Conservation (phyloP, 1,139 yeast genomes). For the Yamadazyma sp. region DNA sequence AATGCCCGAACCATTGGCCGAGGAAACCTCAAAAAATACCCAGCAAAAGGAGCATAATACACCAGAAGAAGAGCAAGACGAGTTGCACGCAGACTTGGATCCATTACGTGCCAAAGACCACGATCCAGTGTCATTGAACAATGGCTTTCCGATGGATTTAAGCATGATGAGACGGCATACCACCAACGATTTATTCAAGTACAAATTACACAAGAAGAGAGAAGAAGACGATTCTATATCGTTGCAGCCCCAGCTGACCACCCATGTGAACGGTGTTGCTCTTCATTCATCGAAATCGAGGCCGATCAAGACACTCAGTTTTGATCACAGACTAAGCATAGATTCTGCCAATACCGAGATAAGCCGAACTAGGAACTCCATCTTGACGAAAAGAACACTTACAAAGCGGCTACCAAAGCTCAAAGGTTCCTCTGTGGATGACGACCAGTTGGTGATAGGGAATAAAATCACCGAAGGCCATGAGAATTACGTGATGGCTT, state of each 20-base stretch:
- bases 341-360: constrained; percentile 31
- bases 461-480: constrained; percentile 90
- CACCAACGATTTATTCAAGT: constrained; percentile 15
- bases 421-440: constrained; percentile 48
- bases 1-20: not conserved
- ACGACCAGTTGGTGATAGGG: constrained; percentile 70
- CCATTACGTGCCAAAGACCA: not conserved
- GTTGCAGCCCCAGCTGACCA: not conserved
- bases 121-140: not conserved
- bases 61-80: not conserved
- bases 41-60: not conserved
- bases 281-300: constrained; percentile 4
- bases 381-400: constrained; percentile 40
- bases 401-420: constrained; percentile 27
- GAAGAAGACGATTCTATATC: not conserved
- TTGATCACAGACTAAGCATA: constrained; percentile 8
- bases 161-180: constrained; percentile 14
- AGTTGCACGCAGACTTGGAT: not conserved
- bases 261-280: not conserved
- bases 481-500: constrained; percentile 89
- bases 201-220: constrained; percentile 8
- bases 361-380: constrained; percentile 42
- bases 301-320: constrained; percentile 7
- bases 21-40: not conserved
- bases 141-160: not conserved